These are phyloP conservation scores for Sugiyamaella xylanicola DNA, from an alignment of 1,139 yeast species.

Conservation along the genomic window DNA sequence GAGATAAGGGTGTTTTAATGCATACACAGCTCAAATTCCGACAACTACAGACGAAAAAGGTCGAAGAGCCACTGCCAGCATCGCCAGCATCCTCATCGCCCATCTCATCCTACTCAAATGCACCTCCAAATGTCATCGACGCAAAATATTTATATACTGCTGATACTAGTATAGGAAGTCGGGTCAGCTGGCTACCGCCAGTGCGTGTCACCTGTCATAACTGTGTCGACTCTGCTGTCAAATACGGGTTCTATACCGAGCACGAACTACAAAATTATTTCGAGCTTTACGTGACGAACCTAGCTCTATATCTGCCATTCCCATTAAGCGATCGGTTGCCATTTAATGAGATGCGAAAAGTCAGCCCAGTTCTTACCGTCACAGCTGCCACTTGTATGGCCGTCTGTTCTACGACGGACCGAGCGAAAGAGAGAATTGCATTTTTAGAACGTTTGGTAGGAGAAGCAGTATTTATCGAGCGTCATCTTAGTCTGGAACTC, in stretches of 20 bases:
- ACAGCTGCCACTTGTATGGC: constrained; percentile 54
- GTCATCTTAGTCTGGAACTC: constrained; percentile 48
- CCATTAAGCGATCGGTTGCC: constrained; percentile 46
- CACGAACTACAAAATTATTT: constrained; percentile 43
- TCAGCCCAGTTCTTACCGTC: constrained; percentile 51
- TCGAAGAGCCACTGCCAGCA: constrained; percentile 2
- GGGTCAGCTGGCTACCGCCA: constrained; percentile 40
- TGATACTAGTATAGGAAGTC: neutral
- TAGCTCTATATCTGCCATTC: constrained; percentile 54
- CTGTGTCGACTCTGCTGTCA: constrained; percentile 48
- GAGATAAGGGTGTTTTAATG: constrained; percentile 10
- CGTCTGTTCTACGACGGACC: constrained; percentile 44
- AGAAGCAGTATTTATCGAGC: constrained; percentile 49
- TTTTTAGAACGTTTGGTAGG: constrained; percentile 53
- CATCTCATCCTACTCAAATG: constrained; percentile 33
- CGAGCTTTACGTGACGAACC: constrained; percentile 44
- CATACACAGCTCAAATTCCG: constrained; percentile 17
- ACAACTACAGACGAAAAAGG: constrained; percentile 14
- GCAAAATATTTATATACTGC: constrained; percentile 16
- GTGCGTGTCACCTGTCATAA: constrained; percentile 48
- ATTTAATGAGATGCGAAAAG: constrained; percentile 47
- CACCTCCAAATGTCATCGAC: constrained; percentile 31
- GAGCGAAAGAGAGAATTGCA: constrained; percentile 48
- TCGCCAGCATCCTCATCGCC: constrained; percentile 6
- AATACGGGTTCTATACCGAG: constrained; percentile 37